Evolutionary conservation across 768 basidiomycete genomes (phyloP), one percentile per base, ranked within the genome.

Genomic region (Lyophyllum atratum): DNA sequence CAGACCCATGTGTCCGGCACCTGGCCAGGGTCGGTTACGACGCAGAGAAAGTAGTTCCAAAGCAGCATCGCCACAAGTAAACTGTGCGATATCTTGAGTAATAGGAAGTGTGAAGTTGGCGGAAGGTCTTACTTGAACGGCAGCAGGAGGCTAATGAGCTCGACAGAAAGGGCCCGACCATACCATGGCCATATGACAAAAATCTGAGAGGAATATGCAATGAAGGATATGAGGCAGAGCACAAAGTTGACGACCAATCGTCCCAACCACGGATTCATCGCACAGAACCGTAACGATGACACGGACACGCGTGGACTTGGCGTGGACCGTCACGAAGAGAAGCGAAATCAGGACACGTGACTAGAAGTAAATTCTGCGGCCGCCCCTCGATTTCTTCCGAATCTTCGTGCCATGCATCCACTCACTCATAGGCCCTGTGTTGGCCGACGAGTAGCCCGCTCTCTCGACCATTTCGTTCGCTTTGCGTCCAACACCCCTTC

Each of bases 141-240:
- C 2, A 85, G 60, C 21, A 97, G 79, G n/a, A 95, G 79, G 21
- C 71, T 74, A 37, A 96, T 58, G 44, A 96, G 84, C 65, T 94
- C 86, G 40, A 91, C 73, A 14, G 92, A 87, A 59, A 92, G 60
- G 49, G 73, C 86, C 34, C 81, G 72, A 39, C 93, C 92, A 66
- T 95, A 96, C 93, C 93, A 97, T 21, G 93, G 94, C 93, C 81
- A 83, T 69, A 97, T 85, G 58, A 98, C 79, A 73, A 91, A 95
- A 64, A 93, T 81, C 71, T 98, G 96, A 2, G 89, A 85, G 6
- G 91, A 89, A 70, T 93, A 92, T 2, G 92, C 84, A 61, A 98
- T 94, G 72, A 98, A 98, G 50, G 78, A 82, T 43, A 93, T 93
- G 33, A 93, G 80, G 63, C 77, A 77, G 50, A 89, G 79, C 57